A percentile compares a stretch with the other conserved stretches of the same genome.
These are phyloP conservation scores for Chlamydomonas sp. DNA, from an alignment of 139 green algal genomes.

Conservation along the genomic window DNA sequence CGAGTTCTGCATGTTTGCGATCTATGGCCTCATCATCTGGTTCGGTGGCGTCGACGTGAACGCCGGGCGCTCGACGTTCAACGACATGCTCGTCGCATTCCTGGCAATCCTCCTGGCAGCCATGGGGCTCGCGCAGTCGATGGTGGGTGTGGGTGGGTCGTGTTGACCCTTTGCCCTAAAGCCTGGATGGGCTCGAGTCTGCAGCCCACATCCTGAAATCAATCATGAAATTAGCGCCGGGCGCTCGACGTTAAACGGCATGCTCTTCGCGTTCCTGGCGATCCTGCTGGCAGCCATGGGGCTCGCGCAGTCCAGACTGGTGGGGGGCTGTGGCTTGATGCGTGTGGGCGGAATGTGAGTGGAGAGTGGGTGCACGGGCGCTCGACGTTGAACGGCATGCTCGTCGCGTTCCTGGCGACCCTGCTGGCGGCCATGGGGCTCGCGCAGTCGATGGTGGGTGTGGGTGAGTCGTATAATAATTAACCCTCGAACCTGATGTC, in stretches of 20 bases:
- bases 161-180: too few species aligned
- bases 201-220: too few species aligned
- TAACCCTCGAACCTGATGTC: too few species aligned
- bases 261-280: slow-evolving; percentile 71
- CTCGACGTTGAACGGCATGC: slow-evolving; percentile 50
- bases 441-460: slow-evolving; percentile 36
- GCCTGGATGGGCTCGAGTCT: too few species aligned
- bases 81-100: slow-evolving; percentile 68
- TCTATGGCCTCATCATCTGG: slow-evolving; percentile 43
- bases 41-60: slow-evolving; percentile 64
- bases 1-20: slow-evolving; percentile 45
- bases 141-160: slow-evolving; percentile 54
- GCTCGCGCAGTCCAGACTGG: slow-evolving; percentile 24
- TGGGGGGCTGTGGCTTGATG: too few species aligned
- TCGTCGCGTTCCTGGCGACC: slow-evolving; percentile 75
- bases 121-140: slow-evolving; percentile 35
- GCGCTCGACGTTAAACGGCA: slow-evolving; percentile 49
- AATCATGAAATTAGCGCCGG: slow-evolving; percentile 40
- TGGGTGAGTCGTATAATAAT: too few species aligned
- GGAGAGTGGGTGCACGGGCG: slow-evolving; percentile 38
- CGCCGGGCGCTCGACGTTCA: slow-evolving; percentile 41
- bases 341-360: too few species aligned
- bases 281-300: slow-evolving; percentile 60
- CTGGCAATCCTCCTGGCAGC: slow-evolving; percentile 62
- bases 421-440: slow-evolving; percentile 50